phyloP scores from a whole-genome alignment of 805 yeast species.

The Myxozyma mucilagina region DNA sequence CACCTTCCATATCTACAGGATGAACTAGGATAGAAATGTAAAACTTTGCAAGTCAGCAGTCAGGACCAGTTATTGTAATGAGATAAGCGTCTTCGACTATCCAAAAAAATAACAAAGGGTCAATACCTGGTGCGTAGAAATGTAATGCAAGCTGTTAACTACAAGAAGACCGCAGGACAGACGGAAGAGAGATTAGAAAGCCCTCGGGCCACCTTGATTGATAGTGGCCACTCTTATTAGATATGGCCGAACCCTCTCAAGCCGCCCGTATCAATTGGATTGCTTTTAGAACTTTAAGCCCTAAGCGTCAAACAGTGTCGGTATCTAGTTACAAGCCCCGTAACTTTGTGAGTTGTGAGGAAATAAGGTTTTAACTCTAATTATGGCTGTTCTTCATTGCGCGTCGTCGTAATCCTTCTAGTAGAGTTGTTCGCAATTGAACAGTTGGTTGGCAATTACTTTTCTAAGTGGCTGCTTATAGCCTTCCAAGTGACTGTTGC shows the following conservation, averaged over 20 bases:
- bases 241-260: constrained; percentile 4
- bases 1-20: constrained; percentile 74
- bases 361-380: no score
- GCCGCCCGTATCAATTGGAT: neutral
- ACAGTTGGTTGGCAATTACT: no score
- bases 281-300: neutral
- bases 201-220: constrained; percentile 16
- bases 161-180: neutral
- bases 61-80: neutral
- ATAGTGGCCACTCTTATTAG: constrained; percentile 2
- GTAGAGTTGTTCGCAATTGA: no score
- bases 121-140: neutral
- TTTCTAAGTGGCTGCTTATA: no score
- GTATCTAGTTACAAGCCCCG: no score
- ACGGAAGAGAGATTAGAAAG: neutral
- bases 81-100: neutral
- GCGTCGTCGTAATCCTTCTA: no score
- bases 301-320: no score
- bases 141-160: no score
- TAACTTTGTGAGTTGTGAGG: no score
- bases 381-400: no score
- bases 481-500: no score
- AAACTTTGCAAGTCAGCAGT: neutral
- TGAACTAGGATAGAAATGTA: neutral
- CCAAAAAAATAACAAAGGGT: neutral